Evolutionary conservation across 1,284 basidiomycete species (phyloP), one percentile per base, ranked within the genome.

Genomic region (Ustilago sp.): DNA sequence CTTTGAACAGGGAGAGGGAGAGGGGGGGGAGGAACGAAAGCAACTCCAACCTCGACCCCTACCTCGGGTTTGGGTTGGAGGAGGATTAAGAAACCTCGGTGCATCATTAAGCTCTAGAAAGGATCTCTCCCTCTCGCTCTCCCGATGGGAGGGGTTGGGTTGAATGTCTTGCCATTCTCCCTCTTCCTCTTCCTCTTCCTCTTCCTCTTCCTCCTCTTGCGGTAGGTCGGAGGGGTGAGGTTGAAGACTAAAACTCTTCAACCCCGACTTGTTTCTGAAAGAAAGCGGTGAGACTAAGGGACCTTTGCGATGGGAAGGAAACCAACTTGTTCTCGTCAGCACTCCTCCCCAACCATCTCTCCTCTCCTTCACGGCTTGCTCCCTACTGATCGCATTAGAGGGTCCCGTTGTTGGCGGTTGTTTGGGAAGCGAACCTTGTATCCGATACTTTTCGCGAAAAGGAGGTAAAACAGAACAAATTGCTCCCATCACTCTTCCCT

Each of bases 281-380:
- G 48, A 32, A 13, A 34, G n/a, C 6, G 73, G 68, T 3, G 69
- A 72, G 1, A 72, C 66, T 4, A 77, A 45, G 1, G 74, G 74
- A 2, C 74, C 74, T 28, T 59, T 61, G 8, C 34, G 11, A 5
- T 58, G 43, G 4, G 15, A 28, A 1, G 62, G 63, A 52, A 77
- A 77, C 74, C 74, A 77, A 35, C 74, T 77, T 4, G 19, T 19
- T 0, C 74, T 34, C 1, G 66, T 73, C 15, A 77, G 11, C 7
- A 76, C 28, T 0, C 74, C 74, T 9, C 74, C 74, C 74, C 74
- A 77, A 1, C 74, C 74, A 53, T 77, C 74, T 2, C 74, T 48
- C 19, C 62, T 41, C 5, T 69, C 65, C 23, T 51, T 36, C 8
- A 64, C 59, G 1, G 35, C 56, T 9, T 2, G 28, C 11, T 15